Evolutionary conservation across 768 basidiomycete species (phyloP).

Genomic region (Gymnopilus junonius): DNA sequence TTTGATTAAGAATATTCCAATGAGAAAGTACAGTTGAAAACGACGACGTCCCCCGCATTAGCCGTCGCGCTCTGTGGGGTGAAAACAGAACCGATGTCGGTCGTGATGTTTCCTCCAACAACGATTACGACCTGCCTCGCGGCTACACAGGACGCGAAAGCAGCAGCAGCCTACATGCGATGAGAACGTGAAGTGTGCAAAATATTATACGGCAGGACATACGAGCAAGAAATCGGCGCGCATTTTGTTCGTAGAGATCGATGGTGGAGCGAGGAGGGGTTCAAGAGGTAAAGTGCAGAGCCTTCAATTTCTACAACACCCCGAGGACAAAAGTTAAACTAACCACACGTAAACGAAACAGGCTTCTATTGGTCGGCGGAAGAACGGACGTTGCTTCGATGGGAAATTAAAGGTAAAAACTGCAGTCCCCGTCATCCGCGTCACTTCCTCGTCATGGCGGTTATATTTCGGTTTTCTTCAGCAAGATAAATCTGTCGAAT

Average conservation of each 20-base stretch:
- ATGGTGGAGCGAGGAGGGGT: constrained; percentile 6
- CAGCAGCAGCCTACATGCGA: constrained; percentile 11
- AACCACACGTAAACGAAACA: constrained; percentile 8
- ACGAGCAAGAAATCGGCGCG: constrained; percentile 15
- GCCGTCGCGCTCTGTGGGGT: constrained; percentile 49
- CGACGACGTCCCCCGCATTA: constrained; percentile 48
- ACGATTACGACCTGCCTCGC: constrained; percentile 49
- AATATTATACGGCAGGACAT: constrained; percentile 1
- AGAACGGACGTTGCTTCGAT: constrained; percentile 18
- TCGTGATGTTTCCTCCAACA: constrained; percentile 50
- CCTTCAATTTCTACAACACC: neutral
- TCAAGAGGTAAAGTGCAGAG: neutral
- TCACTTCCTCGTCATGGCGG: neutral
- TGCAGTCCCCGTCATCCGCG: neutral
- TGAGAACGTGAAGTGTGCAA: neutral
- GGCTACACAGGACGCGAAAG: constrained; percentile 22
- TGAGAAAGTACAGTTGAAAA: constrained; percentile 56
- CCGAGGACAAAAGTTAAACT: neutral
- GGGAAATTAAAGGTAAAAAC: constrained; percentile 3
- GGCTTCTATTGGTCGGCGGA: constrained; percentile 12
- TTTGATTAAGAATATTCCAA: neutral
- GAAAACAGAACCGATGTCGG: constrained; percentile 49
- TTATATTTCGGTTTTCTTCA: neutral
- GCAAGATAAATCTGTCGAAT: neutral
- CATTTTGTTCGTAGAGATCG: constrained; percentile 14